A percentile compares a stretch with the other conserved stretches of the same genome.
These are phyloP conservation scores for Spathaspora hagerdaliae DNA, from an alignment of 805 yeast species.

Conservation along the genomic window DNA sequence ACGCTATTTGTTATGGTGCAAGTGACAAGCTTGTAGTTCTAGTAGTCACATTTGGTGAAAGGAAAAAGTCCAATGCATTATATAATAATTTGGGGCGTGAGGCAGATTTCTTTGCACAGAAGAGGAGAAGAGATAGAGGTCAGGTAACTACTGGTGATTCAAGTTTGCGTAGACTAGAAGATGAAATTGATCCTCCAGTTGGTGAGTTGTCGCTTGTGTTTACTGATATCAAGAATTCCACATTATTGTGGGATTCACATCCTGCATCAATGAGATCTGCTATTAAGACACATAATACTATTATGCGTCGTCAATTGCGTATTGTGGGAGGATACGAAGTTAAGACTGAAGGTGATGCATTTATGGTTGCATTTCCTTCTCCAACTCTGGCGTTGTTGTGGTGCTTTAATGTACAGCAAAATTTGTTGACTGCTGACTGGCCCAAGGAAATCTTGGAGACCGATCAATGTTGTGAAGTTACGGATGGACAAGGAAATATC, in stretches of 20 bases:
- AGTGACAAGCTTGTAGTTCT: slow-evolving; percentile 73
- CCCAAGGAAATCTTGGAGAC: slow-evolving; percentile 86
- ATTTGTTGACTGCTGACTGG: slow-evolving; percentile 83
- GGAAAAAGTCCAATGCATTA: slow-evolving; percentile 28
- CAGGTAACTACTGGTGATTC: slow-evolving; percentile 49
- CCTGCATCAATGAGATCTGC: slow-evolving; percentile 97
- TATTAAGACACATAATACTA: slow-evolving; percentile 85
- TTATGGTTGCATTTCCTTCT: slow-evolving; percentile 94
- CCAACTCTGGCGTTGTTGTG: slow-evolving; percentile 87
- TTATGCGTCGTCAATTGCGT: slow-evolving; percentile 90
- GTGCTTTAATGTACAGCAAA: slow-evolving; percentile 92
- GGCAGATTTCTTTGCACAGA: slow-evolving; percentile 28
- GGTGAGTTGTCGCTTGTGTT: slow-evolving; percentile 95
- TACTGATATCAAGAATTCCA: slow-evolving; percentile 94
- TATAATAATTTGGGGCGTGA: slow-evolving; percentile 38
- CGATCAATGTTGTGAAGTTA: slow-evolving; percentile 77
- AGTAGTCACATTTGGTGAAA: slow-evolving; percentile 67
- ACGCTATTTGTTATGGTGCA: slow-evolving; percentile 90
- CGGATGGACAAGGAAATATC: slow-evolving; percentile 54
- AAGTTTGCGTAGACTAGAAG: slow-evolving; percentile 73
- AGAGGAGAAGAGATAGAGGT: slow-evolving; percentile 42
- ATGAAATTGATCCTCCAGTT: slow-evolving; percentile 90
- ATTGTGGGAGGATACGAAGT: slow-evolving; percentile 97
- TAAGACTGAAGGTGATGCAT: slow-evolving; percentile 98
- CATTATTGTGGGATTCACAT: slow-evolving; percentile 86